Base-by-base conservation (phyloP, 768 basidiomycete genomes). In the Coprinopsis marcescibilis region DNA sequence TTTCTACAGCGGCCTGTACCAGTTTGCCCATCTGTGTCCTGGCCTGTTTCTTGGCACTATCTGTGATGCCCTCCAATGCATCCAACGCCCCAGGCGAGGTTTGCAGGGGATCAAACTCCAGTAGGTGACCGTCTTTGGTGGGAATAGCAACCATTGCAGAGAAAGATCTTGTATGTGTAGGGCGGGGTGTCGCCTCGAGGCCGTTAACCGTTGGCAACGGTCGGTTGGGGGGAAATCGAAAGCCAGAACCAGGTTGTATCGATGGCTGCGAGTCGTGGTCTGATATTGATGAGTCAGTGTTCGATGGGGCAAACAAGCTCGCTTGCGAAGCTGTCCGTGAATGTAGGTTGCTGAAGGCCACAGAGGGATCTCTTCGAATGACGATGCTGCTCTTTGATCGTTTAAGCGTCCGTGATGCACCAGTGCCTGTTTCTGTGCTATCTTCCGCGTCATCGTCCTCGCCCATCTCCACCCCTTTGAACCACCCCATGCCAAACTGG, bases 1-100 rank as follows among this genome's bases (percentile, higher is more conserved):
- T 85, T 43, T 83, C 77, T 25, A 88, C 77, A 21, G 86, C 81
- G 30, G 81, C 78, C 58, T 81, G 78, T 29, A 89, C 78, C 25
- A 90, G 67, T 48, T 78, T 68, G 3, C 77, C 72, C 80, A 89
- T 85, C 52, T 90, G 88, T 37, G 79, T 74, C 55, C 77, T 78
- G 17, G 86, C 89, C 53, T 86, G 80, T 58, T 86, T 87, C 73
- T 89, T 90, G 34, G 88, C 86, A 55, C 83, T 85, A 46, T 83
- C 79, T 0, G 85, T 79, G 49, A 91, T 85, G 3, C 86, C 87
- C 44, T 87, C 82, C 6, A 89, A 70, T 25, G 77, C 80, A 56
- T 90, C 85, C 24, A 94, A 65, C 39, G 85, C 72, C 2, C 75
- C 72, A 1, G 89, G 82, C 2, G 84, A 81, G 12, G 85, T 81